Evolutionary conservation across 1,139 yeast species (phyloP), one percentile per base, ranked within the genome.

Genomic region (Kodamaea sp.): DNA sequence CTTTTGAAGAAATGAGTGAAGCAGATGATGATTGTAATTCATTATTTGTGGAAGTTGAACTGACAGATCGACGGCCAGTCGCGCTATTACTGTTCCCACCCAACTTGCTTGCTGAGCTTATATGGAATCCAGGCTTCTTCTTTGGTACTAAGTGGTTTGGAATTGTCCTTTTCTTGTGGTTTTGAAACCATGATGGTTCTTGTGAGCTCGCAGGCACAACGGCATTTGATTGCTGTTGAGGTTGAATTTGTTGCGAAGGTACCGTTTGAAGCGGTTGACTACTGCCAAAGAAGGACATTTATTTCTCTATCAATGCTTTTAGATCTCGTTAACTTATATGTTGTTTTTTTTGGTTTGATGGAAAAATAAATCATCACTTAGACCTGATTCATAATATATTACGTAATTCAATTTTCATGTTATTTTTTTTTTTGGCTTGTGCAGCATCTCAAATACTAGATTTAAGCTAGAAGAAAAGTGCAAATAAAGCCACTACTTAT

Each of bases 121-220:
- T 54, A 39, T 67, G 75, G 50, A 71, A 70, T 5, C 71, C 73
- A 3, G 71, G 60, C 41, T 70, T 69, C 47, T 67, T 62, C 47
- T 66, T 68, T 7, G 75, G 71, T 6, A 67, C 70, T 38, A 72
- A 59, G 45, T 72, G 78, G 43, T 70, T 81, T 12, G 88, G 87
- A 34, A 80, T 76, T 1, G 75, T 68, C 46, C 87, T 66, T 47
- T 75, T 77, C 45, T 73, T 75, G 12, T 78, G 72, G 45, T 75
- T 74, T 37, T 72, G 75, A 46, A 73, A 70, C 84, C 84, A 79
- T 25, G 62, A 52, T 1, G 80, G 79, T 36, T 57, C 47, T 31
- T 41, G 47, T 8, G 32, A 12, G 9, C 27, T 25, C 27, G 33
- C 41, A 11, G 30, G 36, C 26, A 36, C 9, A 9, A 31, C 29